These are phyloP conservation scores for Leucocoprinus leucothites DNA, from an alignment of 768 basidiomycete genomes.

Conservation along the genomic window DNA sequence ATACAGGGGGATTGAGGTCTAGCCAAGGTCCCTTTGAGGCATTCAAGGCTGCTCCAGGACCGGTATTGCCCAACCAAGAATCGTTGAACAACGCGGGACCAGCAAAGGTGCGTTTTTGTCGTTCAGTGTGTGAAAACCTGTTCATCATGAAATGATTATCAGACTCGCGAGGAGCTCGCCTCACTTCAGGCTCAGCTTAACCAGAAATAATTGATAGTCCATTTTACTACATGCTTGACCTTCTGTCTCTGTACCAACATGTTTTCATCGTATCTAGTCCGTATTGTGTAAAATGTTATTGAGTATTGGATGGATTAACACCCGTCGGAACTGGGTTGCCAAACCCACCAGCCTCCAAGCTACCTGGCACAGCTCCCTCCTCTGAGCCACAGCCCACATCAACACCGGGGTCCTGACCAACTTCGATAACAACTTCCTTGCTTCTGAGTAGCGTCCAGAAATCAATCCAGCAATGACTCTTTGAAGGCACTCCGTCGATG, in stretches of 20 bases:
- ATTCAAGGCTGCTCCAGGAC: conserved; percentile 45
- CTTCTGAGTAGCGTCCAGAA: conserved; percentile 44
- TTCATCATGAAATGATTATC: neutral
- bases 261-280: too few species aligned
- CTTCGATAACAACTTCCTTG: conserved; percentile 40
- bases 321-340: conserved; percentile 18
- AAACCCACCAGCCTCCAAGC: conserved; percentile 39
- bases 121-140: neutral
- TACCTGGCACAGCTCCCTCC: conserved; percentile 32
- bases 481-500: conserved; percentile 34
- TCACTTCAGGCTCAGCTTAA: conserved; percentile 4
- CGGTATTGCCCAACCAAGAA: conserved; percentile 45
- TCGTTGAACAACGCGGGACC: conserved; percentile 41
- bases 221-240: too few species aligned
- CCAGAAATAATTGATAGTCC: neutral
- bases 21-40: conserved; percentile 32
- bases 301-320: neutral
- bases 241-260: too few species aligned
- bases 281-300: too few species aligned
- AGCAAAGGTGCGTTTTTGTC: conserved; percentile 38
- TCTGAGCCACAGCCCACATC: conserved; percentile 38
- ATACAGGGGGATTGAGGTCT: conserved; percentile 34
- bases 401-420: conserved; percentile 33
- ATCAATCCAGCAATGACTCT: conserved; percentile 41
- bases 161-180: conserved; percentile 51